Conservation (phyloP, 352 stramenopile genomes). For the Pythium oligandrum region DNA sequence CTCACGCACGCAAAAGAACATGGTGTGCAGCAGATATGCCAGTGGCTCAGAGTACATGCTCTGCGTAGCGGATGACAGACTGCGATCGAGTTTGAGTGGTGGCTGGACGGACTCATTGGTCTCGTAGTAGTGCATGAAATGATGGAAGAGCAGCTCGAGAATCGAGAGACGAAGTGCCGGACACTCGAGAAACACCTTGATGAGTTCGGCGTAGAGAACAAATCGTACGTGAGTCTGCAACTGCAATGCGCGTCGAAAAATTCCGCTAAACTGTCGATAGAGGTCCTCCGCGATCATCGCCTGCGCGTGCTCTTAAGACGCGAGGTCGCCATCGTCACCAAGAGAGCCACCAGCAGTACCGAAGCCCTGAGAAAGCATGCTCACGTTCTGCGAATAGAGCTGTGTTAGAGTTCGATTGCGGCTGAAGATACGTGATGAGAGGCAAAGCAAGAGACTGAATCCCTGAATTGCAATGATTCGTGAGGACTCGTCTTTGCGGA, state of each 20-base stretch:
- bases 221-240: constrained; percentile 41
- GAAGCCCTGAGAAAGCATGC: constrained; percentile 28
- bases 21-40: constrained; percentile 30
- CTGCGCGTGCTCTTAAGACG: constrained; percentile 36
- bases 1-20: constrained; percentile 27
- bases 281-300: constrained; percentile 38
- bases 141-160: constrained; percentile 39
- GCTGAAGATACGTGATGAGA: constrained; percentile 36
- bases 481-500: constrained; percentile 44
- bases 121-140: constrained; percentile 43
- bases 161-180: constrained; percentile 33
- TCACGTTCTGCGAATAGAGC: constrained; percentile 47
- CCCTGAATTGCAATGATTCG: constrained; percentile 47
- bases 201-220: constrained; percentile 40
- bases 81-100: constrained; percentile 42
- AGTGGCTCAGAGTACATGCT: constrained; percentile 41
- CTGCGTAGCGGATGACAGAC: constrained; percentile 17
- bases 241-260: constrained; percentile 43
- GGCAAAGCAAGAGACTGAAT: constrained; percentile 33
- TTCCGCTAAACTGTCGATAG: constrained; percentile 51
- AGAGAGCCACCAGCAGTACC: neutral
- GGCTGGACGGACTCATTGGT: constrained; percentile 37
- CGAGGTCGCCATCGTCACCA: constrained; percentile 16
- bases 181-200: constrained; percentile 39
- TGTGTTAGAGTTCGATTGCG: constrained; percentile 35